Evolutionary conservation across 768 basidiomycete species (phyloP).

Genomic region (Mycena kentingensis): DNA sequence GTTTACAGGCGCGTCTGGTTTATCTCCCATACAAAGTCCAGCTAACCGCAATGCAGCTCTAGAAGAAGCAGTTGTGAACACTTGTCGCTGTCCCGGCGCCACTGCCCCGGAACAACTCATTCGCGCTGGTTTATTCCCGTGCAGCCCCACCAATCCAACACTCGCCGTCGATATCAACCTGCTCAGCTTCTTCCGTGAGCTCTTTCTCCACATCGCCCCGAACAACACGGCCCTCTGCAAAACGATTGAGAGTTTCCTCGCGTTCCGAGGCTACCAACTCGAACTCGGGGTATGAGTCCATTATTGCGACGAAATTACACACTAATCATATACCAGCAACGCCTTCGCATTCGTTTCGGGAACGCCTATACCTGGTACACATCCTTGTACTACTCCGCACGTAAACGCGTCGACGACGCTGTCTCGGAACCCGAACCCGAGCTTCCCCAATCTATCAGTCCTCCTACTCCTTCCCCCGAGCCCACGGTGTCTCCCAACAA

Average conservation of each 20-base stretch:
- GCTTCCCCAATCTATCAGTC: no score
- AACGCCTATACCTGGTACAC: constrained; percentile 31
- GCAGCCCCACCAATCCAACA: constrained; percentile 30
- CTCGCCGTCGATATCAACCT: constrained; percentile 35
- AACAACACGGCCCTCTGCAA: constrained; percentile 32
- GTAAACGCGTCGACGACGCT: no score
- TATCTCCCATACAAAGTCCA: not conserved
- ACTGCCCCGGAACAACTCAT: constrained; percentile 28
- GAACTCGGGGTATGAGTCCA: not conserved
- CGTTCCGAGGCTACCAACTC: constrained; percentile 5
- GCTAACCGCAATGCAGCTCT: not conserved
- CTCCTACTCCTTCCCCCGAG: not conserved
- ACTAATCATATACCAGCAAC: constrained; percentile 22
- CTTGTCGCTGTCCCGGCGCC: constrained; percentile 12
- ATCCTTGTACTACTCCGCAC: constrained; percentile 18
- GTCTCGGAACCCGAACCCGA: not conserved
- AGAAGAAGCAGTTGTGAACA: constrained; percentile 6
- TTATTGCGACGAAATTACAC: no score
- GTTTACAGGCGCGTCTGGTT: not conserved
- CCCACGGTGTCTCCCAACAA: constrained; percentile 18
- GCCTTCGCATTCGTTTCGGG: constrained; percentile 26
- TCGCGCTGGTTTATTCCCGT: constrained; percentile 29
- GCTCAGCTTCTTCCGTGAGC: constrained; percentile 28
- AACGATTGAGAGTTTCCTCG: constrained; percentile 29
- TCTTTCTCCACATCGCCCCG: constrained; percentile 30